phyloP scores from a whole-genome alignment of 495 filamentous ascomycete species.

The Bacidia gigantensis region DNA sequence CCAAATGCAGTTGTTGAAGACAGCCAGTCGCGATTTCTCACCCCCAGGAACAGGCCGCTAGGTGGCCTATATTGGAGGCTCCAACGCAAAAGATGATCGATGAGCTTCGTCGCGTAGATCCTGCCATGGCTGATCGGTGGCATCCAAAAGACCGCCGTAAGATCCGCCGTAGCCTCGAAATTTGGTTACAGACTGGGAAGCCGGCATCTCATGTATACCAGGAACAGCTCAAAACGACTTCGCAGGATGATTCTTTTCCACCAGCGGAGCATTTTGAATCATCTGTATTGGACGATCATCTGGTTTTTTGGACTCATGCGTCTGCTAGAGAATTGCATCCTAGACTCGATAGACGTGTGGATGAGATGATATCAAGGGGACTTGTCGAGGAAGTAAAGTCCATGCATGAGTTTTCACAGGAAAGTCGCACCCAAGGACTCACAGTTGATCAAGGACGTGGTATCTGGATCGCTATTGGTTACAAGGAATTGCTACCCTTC shows the following conservation, averaged over 20 bases:
- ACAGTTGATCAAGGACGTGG: slow-evolving; percentile 58
- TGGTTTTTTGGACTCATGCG: slow-evolving; percentile 83
- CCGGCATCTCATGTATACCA: slow-evolving; percentile 77
- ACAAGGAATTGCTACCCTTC: slow-evolving; percentile 73
- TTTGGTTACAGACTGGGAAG: slow-evolving; percentile 66
- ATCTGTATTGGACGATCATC: slow-evolving; percentile 26
- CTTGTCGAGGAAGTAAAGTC: slow-evolving; percentile 53
- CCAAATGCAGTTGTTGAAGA: slow-evolving; percentile 44
- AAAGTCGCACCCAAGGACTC: slow-evolving; percentile 33
- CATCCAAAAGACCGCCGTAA: slow-evolving; percentile 86
- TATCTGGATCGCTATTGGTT: slow-evolving; percentile 94
- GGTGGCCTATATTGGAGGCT: slow-evolving; percentile 59
- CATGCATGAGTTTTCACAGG: slow-evolving; percentile 41
- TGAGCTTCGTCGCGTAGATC: slow-evolving; percentile 67
- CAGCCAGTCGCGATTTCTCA: slow-evolving; percentile 13
- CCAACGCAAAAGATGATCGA: slow-evolving; percentile 55
- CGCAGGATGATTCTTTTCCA: neutral
- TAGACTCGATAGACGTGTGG: slow-evolving; percentile 63
- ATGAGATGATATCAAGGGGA: slow-evolving; percentile 66
- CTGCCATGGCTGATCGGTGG: slow-evolving; percentile 79
- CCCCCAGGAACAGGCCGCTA: slow-evolving; percentile 19
- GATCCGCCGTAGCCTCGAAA: slow-evolving; percentile 78
- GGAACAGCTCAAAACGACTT: neutral
- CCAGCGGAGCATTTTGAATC: neutral
- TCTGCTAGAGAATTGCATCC: slow-evolving; percentile 47